Percentiles rank a stretch among this genome's conserved stretches.
These are phyloP conservation scores for Pseudocercospora musae DNA, from an alignment of 2,329 filamentous ascomycete genomes.

Conservation along the genomic window DNA sequence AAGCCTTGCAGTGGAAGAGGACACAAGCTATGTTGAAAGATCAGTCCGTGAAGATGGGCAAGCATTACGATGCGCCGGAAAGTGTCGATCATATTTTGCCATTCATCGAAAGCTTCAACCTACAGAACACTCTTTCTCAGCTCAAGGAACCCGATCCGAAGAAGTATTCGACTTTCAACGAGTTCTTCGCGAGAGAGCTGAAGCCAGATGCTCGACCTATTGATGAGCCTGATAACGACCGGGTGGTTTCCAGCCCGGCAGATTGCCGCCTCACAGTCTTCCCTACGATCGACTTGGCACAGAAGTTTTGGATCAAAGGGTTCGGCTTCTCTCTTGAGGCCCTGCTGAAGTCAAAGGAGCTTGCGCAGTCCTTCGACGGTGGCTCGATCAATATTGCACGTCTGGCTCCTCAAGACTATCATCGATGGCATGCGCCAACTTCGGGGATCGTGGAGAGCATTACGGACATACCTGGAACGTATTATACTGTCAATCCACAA, in stretches of 20 bases:
- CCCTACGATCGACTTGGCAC: slow-evolving; percentile 39
- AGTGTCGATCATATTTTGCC: slow-evolving; percentile 39
- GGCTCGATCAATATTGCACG: slow-evolving; percentile 41
- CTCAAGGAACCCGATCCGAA: slow-evolving; percentile 38
- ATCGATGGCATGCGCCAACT: slow-evolving; percentile 41
- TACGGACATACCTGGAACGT: slow-evolving; percentile 39
- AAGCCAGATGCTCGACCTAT: slow-evolving; percentile 38
- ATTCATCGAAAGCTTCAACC: slow-evolving; percentile 41
- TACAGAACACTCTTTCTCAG: slow-evolving; percentile 35
- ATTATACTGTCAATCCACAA: slow-evolving; percentile 45
- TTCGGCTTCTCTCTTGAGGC: slow-evolving; percentile 38
- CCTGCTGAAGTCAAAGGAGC: slow-evolving; percentile 29
- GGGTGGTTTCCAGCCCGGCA: slow-evolving; percentile 36
- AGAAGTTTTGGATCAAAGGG: slow-evolving; percentile 45
- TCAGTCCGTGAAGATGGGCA: slow-evolving; percentile 42
- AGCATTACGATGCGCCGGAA: slow-evolving; percentile 39
- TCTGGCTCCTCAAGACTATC: slow-evolving; percentile 44
- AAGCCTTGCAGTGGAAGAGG: slow-evolving; percentile 37
- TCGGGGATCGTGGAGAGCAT: slow-evolving; percentile 35
- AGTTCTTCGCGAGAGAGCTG: slow-evolving; percentile 43
- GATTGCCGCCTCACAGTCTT: slow-evolving; percentile 42
- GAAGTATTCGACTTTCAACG: slow-evolving; percentile 43
- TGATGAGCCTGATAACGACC: slow-evolving; percentile 35
- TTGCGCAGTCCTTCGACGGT: slow-evolving; percentile 36
- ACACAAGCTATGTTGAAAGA: slow-evolving; percentile 36